Evolutionary conservation across 148 eudicot genomes (phyloP), one percentile per base, ranked within the genome.

Genomic region (Rhododendron kiyosumense): DNA sequence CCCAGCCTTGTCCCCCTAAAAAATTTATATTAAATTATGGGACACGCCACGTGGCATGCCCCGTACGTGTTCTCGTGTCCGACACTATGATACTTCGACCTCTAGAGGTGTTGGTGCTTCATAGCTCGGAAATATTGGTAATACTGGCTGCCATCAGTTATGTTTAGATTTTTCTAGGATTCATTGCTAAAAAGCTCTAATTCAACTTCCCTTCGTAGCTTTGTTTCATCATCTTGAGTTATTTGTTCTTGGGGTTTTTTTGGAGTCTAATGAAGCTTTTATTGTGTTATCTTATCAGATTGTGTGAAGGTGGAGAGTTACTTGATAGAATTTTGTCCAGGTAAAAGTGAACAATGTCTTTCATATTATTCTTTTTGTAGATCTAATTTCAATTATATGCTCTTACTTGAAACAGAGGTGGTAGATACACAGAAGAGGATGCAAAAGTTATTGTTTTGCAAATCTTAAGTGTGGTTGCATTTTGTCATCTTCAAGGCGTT

Each of bases 401-500:
- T 78, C 67, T 48, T 86, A 41, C 36, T 69, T 87, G 46, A 71
- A 78, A 85, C 91, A 93, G 94, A 88, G 95, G 95, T 81, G 95
- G 95, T 81, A 93, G 77, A 88, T 93, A 92, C 88, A 24, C 93
- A 17, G 95, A 93, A 86, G 92, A 88, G 63, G 95, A 93, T 74
- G 94, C 94, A 51, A 92, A 93, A 87, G 89, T 88, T 54, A 91
- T 90, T 69, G 74, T 93, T 63, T 88, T 90, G 85, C 95, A 93
- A 88, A 92, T 93, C 76, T 84, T 93, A 85, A 88, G 90, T 86
- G 94, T 93, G 79, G 95, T 93, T 74, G 88, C 92, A 45, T 93
- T 93, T 89, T 93, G 95, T 86, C 95, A 93, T 91, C 94, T 93
- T 51, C 95, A 93, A 91, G 94, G 95, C 36, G 95, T 93, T 86